A percentile compares a stretch with the other conserved stretches of the same genome.
Evolutionary conservation across 805 yeast genomes (phyloP).

Genomic region (Brettanomyces naardenensis): DNA sequence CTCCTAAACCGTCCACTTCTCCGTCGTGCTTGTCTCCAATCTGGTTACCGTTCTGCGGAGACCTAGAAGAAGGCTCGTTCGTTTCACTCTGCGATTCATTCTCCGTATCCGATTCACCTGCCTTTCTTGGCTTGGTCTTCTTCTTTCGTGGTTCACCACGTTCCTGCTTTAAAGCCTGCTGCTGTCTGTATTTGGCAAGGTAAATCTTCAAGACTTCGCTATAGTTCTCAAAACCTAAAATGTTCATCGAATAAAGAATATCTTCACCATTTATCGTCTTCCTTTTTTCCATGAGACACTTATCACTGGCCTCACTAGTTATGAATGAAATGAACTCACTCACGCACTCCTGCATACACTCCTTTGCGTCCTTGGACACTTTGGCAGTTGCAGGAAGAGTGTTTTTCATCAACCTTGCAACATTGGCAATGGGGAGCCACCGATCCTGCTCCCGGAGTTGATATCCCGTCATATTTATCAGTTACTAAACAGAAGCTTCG

Average conservation of each 20-base stretch:
- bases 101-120: not conserved
- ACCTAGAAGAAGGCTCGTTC: not conserved
- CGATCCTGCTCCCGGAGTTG: slow-evolving; percentile 55
- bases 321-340: slow-evolving; percentile 61
- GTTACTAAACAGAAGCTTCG: too few species aligned
- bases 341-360: slow-evolving; percentile 64
- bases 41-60: too few species aligned
- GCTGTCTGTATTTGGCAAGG: slow-evolving; percentile 62
- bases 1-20: slow-evolving; percentile 13
- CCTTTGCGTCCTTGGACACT: slow-evolving; percentile 73
- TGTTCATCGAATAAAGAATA: slow-evolving; percentile 52
- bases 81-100: slow-evolving; percentile 5
- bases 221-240: slow-evolving; percentile 63
- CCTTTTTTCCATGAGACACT: slow-evolving; percentile 55
- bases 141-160: slow-evolving; percentile 43
- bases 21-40: slow-evolving; percentile 5
- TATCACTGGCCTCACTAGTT: slow-evolving; percentile 59
- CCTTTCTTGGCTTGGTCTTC: slow-evolving; percentile 8
- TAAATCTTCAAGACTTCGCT: slow-evolving; percentile 63
- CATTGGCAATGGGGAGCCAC: slow-evolving; percentile 57
- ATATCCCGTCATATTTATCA: slow-evolving; percentile 16
- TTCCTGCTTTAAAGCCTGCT: slow-evolving; percentile 66
- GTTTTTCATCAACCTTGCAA: slow-evolving; percentile 68
- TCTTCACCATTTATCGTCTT: slow-evolving; percentile 70
- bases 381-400: slow-evolving; percentile 70